Evolutionary conservation across 1,284 basidiomycete species (phyloP).

Genomic region (Irpex sp.): DNA sequence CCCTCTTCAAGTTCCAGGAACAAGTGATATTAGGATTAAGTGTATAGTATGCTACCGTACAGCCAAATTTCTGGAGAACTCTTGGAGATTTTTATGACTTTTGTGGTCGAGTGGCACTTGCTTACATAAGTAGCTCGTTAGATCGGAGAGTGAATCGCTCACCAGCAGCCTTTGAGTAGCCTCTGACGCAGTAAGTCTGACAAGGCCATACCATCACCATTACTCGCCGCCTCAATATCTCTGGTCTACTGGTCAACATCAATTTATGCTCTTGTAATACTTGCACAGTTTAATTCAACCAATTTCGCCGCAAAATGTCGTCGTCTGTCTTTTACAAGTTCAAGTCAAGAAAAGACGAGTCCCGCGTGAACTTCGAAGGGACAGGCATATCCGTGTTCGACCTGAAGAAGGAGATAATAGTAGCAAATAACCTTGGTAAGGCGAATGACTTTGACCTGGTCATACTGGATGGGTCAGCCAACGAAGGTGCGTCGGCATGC

Average conservation of each 20-base stretch:
- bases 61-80: too few relatives aligned
- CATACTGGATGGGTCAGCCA: conserved; percentile 80
- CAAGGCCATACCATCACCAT: too few relatives aligned
- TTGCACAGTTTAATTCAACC: conserved; percentile 25
- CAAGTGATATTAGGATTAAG: too few relatives aligned
- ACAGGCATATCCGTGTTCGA: conserved; percentile 99
- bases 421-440: conserved; percentile 93
- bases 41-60: too few relatives aligned
- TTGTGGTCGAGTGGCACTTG: too few relatives aligned
- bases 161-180: too few relatives aligned
- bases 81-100: too few relatives aligned
- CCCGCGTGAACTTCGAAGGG: conserved; percentile 94
- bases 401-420: conserved; percentile 97
- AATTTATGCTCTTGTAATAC: conserved; percentile 6
- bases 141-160: too few relatives aligned
- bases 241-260: neutral
- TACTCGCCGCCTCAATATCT: too few relatives aligned
- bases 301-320: conserved; percentile 52
- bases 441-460: conserved; percentile 96
- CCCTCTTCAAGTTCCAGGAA: too few relatives aligned
- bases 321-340: conserved; percentile 99
- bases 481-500: conserved; percentile 65
- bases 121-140: too few relatives aligned
- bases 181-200: too few relatives aligned
- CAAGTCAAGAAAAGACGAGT: conserved; percentile 93